A percentile compares a stretch with the other conserved stretches of the same genome.
Evolutionary conservation across 352 stramenopile species (phyloP).

Genomic region (Pythium volutum): DNA sequence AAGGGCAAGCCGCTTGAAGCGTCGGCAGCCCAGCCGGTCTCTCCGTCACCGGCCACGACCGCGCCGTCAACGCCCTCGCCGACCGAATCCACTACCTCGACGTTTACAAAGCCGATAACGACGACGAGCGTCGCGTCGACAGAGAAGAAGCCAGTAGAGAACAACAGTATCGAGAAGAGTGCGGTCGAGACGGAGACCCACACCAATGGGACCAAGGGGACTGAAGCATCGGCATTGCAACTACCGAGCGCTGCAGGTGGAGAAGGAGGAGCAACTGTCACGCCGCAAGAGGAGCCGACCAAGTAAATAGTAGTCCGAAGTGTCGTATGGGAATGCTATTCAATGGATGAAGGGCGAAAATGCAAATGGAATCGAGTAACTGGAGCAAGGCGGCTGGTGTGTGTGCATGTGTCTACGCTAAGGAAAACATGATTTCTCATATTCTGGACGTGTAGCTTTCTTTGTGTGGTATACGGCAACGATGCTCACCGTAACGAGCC

Average conservation of each 20-base stretch:
- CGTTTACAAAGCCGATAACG: not conserved
- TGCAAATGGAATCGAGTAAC: too few species aligned
- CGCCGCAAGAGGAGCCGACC: too few species aligned
- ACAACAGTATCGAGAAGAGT: too few species aligned
- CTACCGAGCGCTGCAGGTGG: too few species aligned
- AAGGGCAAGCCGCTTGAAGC: not conserved
- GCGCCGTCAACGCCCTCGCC: conserved; percentile 9
- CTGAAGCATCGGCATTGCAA: not conserved
- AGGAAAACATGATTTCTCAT: too few species aligned
- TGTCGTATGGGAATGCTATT: conserved; percentile 8
- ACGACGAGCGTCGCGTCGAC: not conserved
- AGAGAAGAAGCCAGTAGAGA: not conserved
- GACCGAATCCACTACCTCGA: conserved; percentile 8
- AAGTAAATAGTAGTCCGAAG: too few species aligned
- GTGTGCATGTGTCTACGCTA: too few species aligned
- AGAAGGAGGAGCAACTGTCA: too few species aligned
- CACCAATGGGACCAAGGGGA: not conserved
- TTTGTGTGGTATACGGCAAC: not conserved
- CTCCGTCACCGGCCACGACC: not conserved
- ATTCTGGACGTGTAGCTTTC: too few species aligned
- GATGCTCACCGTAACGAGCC: not conserved
- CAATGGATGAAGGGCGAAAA: not conserved
- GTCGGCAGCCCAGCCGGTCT: not conserved
- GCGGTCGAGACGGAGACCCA: not conserved
- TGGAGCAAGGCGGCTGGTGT: too few species aligned